These are phyloP conservation scores for Amanita thiersii DNA, from an alignment of 768 basidiomycete genomes.

Conservation along the genomic window DNA sequence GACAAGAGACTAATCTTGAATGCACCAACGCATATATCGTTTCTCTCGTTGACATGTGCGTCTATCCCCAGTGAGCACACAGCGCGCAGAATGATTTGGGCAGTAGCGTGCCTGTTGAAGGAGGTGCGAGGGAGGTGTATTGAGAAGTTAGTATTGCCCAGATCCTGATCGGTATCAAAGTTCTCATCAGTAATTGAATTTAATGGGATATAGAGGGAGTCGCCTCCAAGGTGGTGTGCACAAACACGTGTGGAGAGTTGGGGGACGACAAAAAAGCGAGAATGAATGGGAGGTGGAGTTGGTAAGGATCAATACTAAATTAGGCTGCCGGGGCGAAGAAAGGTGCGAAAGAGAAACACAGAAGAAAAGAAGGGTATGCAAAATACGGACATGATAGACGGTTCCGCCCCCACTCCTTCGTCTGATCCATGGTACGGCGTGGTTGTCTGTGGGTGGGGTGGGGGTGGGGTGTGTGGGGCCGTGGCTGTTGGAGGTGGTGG, in stretches of 20 bases:
- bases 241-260: neutral
- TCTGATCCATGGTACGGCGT: constrained; percentile 67
- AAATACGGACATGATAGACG: constrained; percentile 79
- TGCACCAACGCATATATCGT: constrained; percentile 79
- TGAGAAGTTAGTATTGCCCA: constrained; percentile 96
- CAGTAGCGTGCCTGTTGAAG: constrained; percentile 76
- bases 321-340: neutral
- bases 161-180: constrained; percentile 47
- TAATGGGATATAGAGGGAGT: neutral
- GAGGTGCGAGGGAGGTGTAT: constrained; percentile 77
- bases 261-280: too few relatives aligned
- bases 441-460: neutral
- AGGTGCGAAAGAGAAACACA: neutral
- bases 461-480: constrained; percentile 48
- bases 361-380: neutral
- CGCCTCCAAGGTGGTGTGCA: neutral
- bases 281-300: neutral
- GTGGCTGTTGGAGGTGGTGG: neutral
- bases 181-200: neutral
- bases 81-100: constrained; percentile 69
- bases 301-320: neutral
- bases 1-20: constrained; percentile 72
- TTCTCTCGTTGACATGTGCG: constrained; percentile 79
- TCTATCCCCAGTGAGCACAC: constrained; percentile 68
- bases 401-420: constrained; percentile 91